Percentiles rank a stretch among this genome's conserved stretches.
Evolutionary conservation across 2,329 filamentous ascomycete genomes (phyloP).

Genomic region (Decorospora gaudefroyi): DNA sequence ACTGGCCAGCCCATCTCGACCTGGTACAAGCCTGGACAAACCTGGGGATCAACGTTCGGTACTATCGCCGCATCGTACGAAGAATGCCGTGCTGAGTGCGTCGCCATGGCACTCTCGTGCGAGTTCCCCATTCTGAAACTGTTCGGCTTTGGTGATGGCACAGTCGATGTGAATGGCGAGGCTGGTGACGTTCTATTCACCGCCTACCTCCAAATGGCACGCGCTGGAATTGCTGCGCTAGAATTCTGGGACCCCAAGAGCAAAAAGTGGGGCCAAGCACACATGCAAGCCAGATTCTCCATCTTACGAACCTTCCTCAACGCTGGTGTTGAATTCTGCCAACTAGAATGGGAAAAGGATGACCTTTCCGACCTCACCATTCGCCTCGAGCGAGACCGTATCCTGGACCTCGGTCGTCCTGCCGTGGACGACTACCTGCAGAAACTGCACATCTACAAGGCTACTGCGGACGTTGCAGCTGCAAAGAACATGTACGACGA

Average conservation of each 20-base stretch:
- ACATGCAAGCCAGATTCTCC: slow-evolving; percentile 88
- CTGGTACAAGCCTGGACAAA: slow-evolving; percentile 95
- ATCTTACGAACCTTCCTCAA: slow-evolving; percentile 84
- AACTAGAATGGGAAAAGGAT: slow-evolving; percentile 72
- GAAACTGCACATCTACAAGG: slow-evolving; percentile 91
- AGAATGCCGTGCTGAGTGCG: slow-evolving; percentile 91
- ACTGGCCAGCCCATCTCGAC: slow-evolving; percentile 76
- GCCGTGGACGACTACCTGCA: slow-evolving; percentile 86
- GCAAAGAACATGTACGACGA: slow-evolving; percentile 81
- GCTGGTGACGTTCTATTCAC: slow-evolving; percentile 87
- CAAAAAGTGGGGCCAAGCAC: slow-evolving; percentile 84
- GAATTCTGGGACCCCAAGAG: slow-evolving; percentile 95
- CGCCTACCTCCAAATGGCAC: slow-evolving; percentile 90
- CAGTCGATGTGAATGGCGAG: slow-evolving; percentile 69
- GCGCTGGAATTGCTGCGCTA: slow-evolving; percentile 83
- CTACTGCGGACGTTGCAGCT: slow-evolving; percentile 77
- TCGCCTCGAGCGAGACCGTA: slow-evolving; percentile 81
- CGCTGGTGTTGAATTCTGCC: slow-evolving; percentile 85
- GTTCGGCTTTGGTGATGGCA: slow-evolving; percentile 86
- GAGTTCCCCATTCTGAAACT: slow-evolving; percentile 88
- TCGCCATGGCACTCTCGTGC: slow-evolving; percentile 88
- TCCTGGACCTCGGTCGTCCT: slow-evolving; percentile 77
- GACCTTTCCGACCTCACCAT: slow-evolving; percentile 82
- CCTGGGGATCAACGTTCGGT: slow-evolving; percentile 91
- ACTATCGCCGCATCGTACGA: slow-evolving; percentile 87